Base-by-base conservation (phyloP, 164 flowering plant species). In the Macadamia integrifolia region DNA sequence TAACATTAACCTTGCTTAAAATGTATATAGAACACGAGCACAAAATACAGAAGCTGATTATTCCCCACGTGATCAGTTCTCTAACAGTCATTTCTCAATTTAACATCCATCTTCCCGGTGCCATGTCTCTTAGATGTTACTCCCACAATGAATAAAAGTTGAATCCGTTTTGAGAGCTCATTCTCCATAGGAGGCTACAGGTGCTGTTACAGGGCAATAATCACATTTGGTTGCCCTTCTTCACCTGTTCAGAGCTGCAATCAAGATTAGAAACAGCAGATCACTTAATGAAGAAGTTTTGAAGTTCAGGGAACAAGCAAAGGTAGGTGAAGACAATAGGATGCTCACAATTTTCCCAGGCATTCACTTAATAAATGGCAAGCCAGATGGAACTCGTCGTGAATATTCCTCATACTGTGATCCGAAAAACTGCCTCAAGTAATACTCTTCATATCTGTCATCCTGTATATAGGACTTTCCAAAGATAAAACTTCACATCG, bases 381-480 rank as follows among this genome's bases (percentile, higher is more conserved):
- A 72, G 15, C 99, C 99, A 55, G 99, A 90, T 55, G 88, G 81
- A 71, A 91, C 90, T 56, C 74, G 72, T 35, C 57, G 61, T 11
- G 96, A 85, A 82, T 92, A 95, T 17, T 77, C 91, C 55, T 76
- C 90, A 59, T 92, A 90, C 62, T 83, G 76, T 3, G 79, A 60
- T 28, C 97, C 98, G 72, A 95, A 95, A 77, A 90, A 95, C 75
- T 84, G 88, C 79, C 80, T 84, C 88, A 95, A 78, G 81, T 82
- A 92, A 67, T 65, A 84, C 86, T 95, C 99, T 74, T 95, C 99
- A 75, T 92, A 92, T 29, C 81, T 78, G 67, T 48, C 53, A n/a
- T 69, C 29, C 44, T 62, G 9, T 15, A 64, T 65, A 64, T 68
- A 28, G 75, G 53, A 72, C 65, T 71, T 15, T 7, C 48, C 43